These are phyloP conservation scores for Sordariomycetes sp. DNA, from an alignment of 2,329 filamentous ascomycete species.

Conservation along the genomic window DNA sequence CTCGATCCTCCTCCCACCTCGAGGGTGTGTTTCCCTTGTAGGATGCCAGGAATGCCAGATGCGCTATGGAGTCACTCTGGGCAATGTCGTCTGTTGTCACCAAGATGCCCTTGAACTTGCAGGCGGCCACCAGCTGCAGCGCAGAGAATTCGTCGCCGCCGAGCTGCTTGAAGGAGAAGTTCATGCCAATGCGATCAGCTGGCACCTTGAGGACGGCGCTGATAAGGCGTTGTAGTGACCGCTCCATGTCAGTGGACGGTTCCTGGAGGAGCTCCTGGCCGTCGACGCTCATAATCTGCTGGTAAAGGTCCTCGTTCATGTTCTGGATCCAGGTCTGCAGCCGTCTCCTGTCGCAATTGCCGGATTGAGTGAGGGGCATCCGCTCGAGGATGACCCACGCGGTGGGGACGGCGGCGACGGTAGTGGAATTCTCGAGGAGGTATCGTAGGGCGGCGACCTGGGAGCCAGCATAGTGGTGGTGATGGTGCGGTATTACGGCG, in stretches of 20 bases:
- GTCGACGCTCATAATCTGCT: slow-evolving; percentile 32
- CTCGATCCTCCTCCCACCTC: slow-evolving; percentile 19
- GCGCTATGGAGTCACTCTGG: slow-evolving; percentile 23
- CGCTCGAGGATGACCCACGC: slow-evolving; percentile 36
- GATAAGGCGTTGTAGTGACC: slow-evolving; percentile 24
- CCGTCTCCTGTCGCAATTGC: slow-evolving; percentile 28
- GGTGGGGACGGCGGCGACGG: slow-evolving; percentile 24
- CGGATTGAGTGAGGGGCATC: slow-evolving; percentile 30
- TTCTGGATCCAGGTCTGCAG: slow-evolving; percentile 45
- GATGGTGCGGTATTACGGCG: slow-evolving; percentile 21
- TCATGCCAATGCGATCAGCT: slow-evolving; percentile 27
- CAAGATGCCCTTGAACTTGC: slow-evolving; percentile 24
- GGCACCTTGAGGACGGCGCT: slow-evolving; percentile 26
- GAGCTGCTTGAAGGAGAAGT: slow-evolving; percentile 26
- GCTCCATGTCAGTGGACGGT: slow-evolving; percentile 26
- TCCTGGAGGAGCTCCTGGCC: slow-evolving; percentile 21
- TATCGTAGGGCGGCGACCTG: slow-evolving; percentile 29
- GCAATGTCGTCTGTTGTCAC: slow-evolving; percentile 25
- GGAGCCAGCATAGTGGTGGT: slow-evolving; percentile 27
- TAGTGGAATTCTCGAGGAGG: slow-evolving; percentile 16
- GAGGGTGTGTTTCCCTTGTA: slow-evolving; percentile 16
- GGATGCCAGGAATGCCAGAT: slow-evolving; percentile 24
- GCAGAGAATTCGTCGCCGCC: slow-evolving; percentile 28
- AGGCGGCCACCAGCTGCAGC: slow-evolving; percentile 24
- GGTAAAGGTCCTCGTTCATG: slow-evolving; percentile 32